Base-by-base conservation (phyloP, 1,284 basidiomycete genomes). In the Moesziomyces antarcticus region DNA sequence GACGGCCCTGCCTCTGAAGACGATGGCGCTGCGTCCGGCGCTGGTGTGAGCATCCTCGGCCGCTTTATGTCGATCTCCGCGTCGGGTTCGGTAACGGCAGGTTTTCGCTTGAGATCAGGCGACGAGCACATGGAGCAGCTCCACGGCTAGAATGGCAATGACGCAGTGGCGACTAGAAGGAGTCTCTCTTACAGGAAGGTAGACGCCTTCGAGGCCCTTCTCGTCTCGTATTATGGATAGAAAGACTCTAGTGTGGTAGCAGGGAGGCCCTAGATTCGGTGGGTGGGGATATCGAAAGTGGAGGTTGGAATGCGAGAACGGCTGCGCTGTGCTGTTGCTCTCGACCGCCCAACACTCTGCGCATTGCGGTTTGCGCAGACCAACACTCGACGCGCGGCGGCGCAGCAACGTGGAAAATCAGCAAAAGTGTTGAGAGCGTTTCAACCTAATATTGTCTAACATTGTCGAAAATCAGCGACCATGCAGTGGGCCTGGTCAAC, bases 1-100 rank as follows among this genome's bases (percentile, higher is more conserved):
- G 60, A 63, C 5, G 66, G 66, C 7, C 59, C 66, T 8, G 60
- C 66, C 24, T 63, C 56, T 2, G 56, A 47, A 5, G 60, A 55
- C 16, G 52, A 18, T 5, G 43, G 33, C 7, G 27, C 37, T 6
- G n/a, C 54, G 13, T 56, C 41, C n/a, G 35, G 47, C 0, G 25
- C n/a, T 13, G 56, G 37, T 3, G 46, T 49, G 8, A 24, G 18
- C 59, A 62, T 62, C 41, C 35, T 54, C 22, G 51, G 3, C 5
- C 52, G 41, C 35, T 50, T 61, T 8, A 37, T 18, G 33, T n/a
- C 10, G 22, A 9, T n/a, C 3, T 13, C 13, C n/a, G 33, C n/a
- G 5, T 41, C 24, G 14, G 37, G 16, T 18, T 46, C 22, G 24
- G 16, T 16, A 16, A 8, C 16, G 7, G 11, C 2, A 22, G 21